A percentile compares a stretch with the other conserved stretches of the same genome.
These are phyloP conservation scores for Boehmeria nivea DNA, from an alignment of 306 rosid genomes.

Conservation along the genomic window DNA sequence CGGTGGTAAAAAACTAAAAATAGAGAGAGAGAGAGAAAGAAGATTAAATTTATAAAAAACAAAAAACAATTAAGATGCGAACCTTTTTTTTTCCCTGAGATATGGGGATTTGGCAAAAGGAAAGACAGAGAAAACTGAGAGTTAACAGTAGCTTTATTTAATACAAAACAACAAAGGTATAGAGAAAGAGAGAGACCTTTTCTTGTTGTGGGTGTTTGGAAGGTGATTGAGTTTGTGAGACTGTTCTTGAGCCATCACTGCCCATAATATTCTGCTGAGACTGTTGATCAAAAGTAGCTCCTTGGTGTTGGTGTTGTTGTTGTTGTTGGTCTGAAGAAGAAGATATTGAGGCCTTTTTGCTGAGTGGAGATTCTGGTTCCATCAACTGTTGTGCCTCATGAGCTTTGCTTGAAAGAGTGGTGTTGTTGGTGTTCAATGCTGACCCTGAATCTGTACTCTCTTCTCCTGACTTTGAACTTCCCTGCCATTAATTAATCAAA, in stretches of 20 bases:
- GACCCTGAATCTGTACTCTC: constrained; percentile 92
- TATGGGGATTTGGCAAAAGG: constrained; percentile 32
- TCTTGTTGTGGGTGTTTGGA: constrained; percentile 45
- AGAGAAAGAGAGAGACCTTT: constrained; percentile 44
- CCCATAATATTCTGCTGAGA: too few species aligned
- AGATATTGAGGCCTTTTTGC: constrained; percentile 36
- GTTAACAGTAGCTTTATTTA: neutral
- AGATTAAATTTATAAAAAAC: constrained; percentile 9
- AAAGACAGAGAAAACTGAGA: constrained; percentile 26
- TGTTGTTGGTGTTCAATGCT: constrained; percentile 20
- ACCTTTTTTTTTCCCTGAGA: constrained; percentile 30
- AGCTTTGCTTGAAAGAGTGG: constrained; percentile 47
- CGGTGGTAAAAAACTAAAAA: too few species aligned
- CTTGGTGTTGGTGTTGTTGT: too few species aligned
- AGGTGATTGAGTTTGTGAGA: too few species aligned
- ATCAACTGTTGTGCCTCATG: constrained; percentile 31
- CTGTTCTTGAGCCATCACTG: too few species aligned
- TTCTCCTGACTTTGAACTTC: constrained; percentile 76
- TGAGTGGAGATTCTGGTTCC: constrained; percentile 76
- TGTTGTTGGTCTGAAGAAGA: constrained; percentile 55
- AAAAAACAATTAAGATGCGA: constrained; percentile 34
- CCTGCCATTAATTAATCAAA: too few species aligned
- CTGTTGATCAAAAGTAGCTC: too few species aligned
- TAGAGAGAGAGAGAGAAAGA: constrained; percentile 7
- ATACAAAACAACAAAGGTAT: too few species aligned